Base-by-base conservation (phyloP, 768 basidiomycete species). In the Pleurotus sapidus region DNA sequence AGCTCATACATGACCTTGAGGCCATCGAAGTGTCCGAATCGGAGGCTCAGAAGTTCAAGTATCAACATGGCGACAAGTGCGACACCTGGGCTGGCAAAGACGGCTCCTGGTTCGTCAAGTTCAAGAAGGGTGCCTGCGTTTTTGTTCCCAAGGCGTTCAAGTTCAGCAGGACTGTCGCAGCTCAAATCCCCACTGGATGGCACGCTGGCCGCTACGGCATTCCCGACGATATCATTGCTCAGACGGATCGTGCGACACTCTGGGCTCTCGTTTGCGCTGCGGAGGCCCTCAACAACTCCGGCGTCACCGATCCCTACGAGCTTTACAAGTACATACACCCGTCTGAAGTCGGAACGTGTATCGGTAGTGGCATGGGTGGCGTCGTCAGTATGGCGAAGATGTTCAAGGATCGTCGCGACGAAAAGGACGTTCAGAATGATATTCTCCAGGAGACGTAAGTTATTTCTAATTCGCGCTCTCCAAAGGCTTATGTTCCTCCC, bases 331-430 rank as follows among this genome's bases (percentile, higher is more conserved):
- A 96, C 68, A 83, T 99, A 65, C 97, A 99, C 71, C 96, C 97
- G 2, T 93, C 94, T 2, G 95, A 98, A 66, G 90, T 98, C 59
- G 97, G 97, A 58, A 93, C 95, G 2, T 85, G 88, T 57, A 76
- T 99, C 59, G 97, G 97, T 57, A 94, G 93, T 65, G 97, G 97
- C 63, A 98, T 99, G 96, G 97, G 97, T 64, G 97, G 97, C 66
- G 85, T 93, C 61, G 84, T 87, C 58, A 91, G 90, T 67, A 79
- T 98, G 75, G 81, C 88, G 51, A 88, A 91, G 74, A 99, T 99
- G 97, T 99, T 99, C 84, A 97, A 93, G 72, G 97, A 99, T 69
- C 89, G 97, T 60, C 90, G 95, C 40, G 96, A 98, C 67, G 97
- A 98, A 77, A 92, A 91, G 71, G 95, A 98, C 37, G 95, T 98